Base-by-base conservation (phyloP, 768 basidiomycete species). In the Naganishia antarctica region DNA sequence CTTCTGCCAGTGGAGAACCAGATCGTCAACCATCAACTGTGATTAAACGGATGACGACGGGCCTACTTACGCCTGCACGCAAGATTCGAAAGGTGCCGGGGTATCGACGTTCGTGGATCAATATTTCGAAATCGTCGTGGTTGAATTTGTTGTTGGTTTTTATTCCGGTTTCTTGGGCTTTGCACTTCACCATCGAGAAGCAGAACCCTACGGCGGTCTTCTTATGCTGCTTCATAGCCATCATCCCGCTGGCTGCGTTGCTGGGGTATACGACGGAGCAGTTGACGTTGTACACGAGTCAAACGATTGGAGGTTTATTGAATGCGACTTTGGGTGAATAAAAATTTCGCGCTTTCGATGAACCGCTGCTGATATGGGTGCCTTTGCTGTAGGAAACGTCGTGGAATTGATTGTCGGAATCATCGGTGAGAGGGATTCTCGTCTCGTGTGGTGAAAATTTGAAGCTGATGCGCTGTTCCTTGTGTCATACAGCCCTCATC, bases 261-360 rank as follows among this genome's bases (percentile, higher is more conserved):
- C 78, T 83, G 31, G 82, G 82, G 3, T 79, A 83, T 47, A 82
- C 82, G 34, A 84, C 83, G 0, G 83, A 84, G 70, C 81, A 83
- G 70, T 81, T 83, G 26, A 58, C 65, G 13, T 32, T 66, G 18
- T 64, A 40, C 28, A 81, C 81, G 29, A 80, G 77, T 45, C 80
- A 82, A 65, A 82, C 82, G 40, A 74, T 83, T 16, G 83, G 83
- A 59, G 83, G 83, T 49, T 71, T 84, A 18, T 71, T 84, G 57
- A 84, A 84, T 63, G 83, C 83, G 4, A 82, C 82, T 0, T 73
- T 40, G 8, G 37, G 37, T 40, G 16, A 7, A 16, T 40, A n/a
- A n/a, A n/a, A n/a, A n/a, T n/a, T n/a, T n/a, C n/a, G n/a, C n/a
- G n/a, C n/a, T n/a, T n/a, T n/a, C n/a, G n/a, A n/a, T n/a, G n/a